Percentiles rank a stretch among this genome's conserved stretches.
Conservation (phyloP, 202 grass and related monocot species). For the Saccharum hybrid region DNA sequence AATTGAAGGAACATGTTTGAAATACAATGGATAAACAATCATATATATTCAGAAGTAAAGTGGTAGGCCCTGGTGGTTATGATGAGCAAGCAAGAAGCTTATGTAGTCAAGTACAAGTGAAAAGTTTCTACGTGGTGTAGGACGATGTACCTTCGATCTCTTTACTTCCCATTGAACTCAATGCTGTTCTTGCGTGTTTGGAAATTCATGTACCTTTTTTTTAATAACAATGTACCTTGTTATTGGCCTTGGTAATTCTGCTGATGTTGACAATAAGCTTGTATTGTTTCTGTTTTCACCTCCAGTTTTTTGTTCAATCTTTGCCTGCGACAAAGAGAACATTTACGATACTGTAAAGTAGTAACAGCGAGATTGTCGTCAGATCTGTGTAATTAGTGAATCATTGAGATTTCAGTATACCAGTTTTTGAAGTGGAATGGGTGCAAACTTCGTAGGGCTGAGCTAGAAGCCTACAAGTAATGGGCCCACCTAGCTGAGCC, state of each 20-base stretch:
- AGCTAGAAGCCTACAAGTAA: background rate
- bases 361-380: background rate
- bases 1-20: conserved; percentile 1
- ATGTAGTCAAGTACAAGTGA: background rate
- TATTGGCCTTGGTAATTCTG: background rate
- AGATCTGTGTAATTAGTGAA: background rate
- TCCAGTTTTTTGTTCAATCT: background rate
- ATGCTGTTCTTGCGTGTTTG: background rate
- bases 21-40: background rate
- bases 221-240: background rate
- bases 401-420: background rate
- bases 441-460: background rate
- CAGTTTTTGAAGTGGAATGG: background rate
- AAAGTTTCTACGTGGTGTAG: background rate
- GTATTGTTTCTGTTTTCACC: background rate
- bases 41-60: background rate
- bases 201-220: background rate
- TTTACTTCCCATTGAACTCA: background rate
- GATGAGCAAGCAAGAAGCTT: too few relatives aligned
- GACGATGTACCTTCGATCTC: background rate
- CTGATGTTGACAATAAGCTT: background rate
- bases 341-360: background rate
- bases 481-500: background rate
- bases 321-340: background rate
- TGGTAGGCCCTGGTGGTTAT: too few relatives aligned